Base-by-base conservation (phyloP, 208 protist species). In the Wallacemonas sp. region DNA sequence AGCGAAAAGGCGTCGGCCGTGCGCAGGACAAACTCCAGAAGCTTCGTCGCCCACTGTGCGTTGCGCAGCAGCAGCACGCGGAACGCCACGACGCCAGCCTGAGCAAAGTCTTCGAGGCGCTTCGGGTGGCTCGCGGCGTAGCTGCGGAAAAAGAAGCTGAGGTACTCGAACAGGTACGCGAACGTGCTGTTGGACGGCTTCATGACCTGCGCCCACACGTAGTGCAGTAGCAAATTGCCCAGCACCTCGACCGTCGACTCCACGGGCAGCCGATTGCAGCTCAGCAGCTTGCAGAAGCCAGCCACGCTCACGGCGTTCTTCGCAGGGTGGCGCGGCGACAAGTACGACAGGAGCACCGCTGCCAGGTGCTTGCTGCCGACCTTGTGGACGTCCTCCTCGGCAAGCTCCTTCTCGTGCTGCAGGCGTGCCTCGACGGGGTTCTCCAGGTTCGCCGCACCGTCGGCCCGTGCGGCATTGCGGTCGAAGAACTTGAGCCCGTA, bases 401-500 rank as follows among this genome's bases (percentile, higher is more conserved):
- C 85, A 14, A 96, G 56, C 48, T 76, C 68, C 61, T 78, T 78
- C 70, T 96, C 87, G 61, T 83, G 86, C 48, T 86, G 80, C 49
- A 93, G 65, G n/a, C 90, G 78, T 32, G 74, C 74, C 46, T 87
- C 85, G 30, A 55, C 46, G n/a, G 36, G 27, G 57, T 72, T 71
- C 58, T 74, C 61, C 9, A 57, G 27, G 43, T 44, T 33, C 17
- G 49, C 61, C 9, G 41, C 47, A 23, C 3, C 24, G 32, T 49
- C 61, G n/a, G 14, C 39, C 41, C 34, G 46, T 12, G 1, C 14
- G 12, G 34, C 41, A 32, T 63, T 52, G 49, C 56, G 44, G 64
- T 89, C 80, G 68, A 96, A 96, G 65, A 96, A 94, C 41, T 86
- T 85, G 27, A 94, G 70, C 16, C 91, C 91, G 52, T 94, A 96